Base-by-base conservation (phyloP, 78 protist species). In the Neovahlkampfia damariscottae region DNA sequence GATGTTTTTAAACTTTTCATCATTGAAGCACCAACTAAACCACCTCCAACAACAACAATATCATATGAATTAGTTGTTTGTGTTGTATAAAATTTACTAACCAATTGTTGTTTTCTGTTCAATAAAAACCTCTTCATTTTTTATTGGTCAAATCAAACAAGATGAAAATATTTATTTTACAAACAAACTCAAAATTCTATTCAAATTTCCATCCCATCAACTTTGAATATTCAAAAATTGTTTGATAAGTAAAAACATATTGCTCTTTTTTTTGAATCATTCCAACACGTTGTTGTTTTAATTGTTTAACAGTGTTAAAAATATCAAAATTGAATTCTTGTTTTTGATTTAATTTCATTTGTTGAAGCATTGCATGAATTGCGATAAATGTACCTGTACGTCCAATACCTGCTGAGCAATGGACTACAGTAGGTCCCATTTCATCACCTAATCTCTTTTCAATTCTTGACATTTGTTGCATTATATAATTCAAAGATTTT, bases 391-490 rank as follows among this genome's bases (percentile, higher is more conserved):
- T 84, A 9, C 93, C 93, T 3, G 90, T 86, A 41, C 93, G 80
- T 3, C 93, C 93, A 37, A 89, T 82, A 31, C 93, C 93, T 0
- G 89, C 93, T 62, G 85, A 71, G 81, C 93, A 89, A 67, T 89
- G 93, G 2, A 85, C 89, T 0, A 89, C 70, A 3, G 85, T 78
- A 5, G 93, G 93, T 6, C 38, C 68, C 28, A 8, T 9, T 19
- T 5, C 28, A 72, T 40, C 0, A 37, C 50, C 28, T 37, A 67
- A 19, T 3, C 9, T 5, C 7, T 78, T 66, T 30, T 37, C 8
- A 8, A 38, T 5, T 32, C 32, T 68, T 39, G 0, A 40, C 27
- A 27, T 72, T 27, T 67, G 67, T 31, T 69, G 88, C 37, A 77
- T 77, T 30, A 71, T 72, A 40, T 41, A 76, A 59, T 85, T 85